Evolutionary conservation across 805 yeast genomes (phyloP), one percentile per base, ranked within the genome.

Genomic region (Nakazawaea ambrosiae): DNA sequence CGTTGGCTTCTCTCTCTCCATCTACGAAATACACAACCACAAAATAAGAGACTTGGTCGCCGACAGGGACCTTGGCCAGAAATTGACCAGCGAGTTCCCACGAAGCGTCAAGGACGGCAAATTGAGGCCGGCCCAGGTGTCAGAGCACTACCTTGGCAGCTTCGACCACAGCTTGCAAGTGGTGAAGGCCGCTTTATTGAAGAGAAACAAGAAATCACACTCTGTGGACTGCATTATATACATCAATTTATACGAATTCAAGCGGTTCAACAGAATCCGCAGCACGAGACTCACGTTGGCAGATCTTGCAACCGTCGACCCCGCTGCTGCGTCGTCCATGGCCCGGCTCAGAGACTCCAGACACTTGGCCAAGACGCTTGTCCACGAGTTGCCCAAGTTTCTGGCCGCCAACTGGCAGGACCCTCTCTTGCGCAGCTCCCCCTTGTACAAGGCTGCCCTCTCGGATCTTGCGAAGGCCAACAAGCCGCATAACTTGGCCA

Each of bases 231-330:
- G 73, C n/a, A 69, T 74, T 45, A 54, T 67, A 3, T 61, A 65
- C 37, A 57, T 73, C 33, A 68, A 69, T 40, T 42, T 65, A 5
- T 23, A 49, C 10, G 51, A 47, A 30, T 14, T 31, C 14, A 25
- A 20, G 17, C 31, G 27, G 17, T 31, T 37, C 16, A 31, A 20
- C 15, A 33, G 46, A 32, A 27, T 55, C 2, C 49, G 45, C 26
- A 49, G 58, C 2, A 50, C 71, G 4, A 58, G 73, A 33, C 52
- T 74, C 20, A 66, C 72, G 0, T 50, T 75, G 29, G 72, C 70
- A 0, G 79, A 75, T 45, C 47, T 75, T 15, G 29, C 14, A 8
- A n/a, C n/a, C n/a, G n/a, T n/a, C n/a, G n/a, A n/a, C n/a, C n/a
- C n/a, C n/a, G 24, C 10, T 7, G 10, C 24, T 10, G 24, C 24